Conservation (phyloP, 2,329 filamentous ascomycete genomes). For the Aspergillus viridinutans region DNA sequence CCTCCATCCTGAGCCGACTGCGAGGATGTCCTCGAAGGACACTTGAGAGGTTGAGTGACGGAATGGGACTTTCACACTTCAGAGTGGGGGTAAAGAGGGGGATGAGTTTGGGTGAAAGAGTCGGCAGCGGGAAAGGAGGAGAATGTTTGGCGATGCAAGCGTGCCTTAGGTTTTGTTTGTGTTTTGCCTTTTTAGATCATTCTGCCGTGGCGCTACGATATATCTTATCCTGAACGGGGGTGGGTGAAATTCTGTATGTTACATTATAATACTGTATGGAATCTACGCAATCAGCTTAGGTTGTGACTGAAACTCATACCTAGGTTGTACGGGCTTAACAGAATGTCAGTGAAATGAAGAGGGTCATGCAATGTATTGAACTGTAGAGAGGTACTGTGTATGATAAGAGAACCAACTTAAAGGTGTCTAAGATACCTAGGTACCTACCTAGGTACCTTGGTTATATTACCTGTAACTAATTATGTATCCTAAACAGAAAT, state of each 20-base stretch:
- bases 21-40: constrained; percentile 15
- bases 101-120: constrained; percentile 14
- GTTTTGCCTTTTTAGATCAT: constrained; percentile 23
- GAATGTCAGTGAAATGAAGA: background rate
- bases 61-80: background rate
- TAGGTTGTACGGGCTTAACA: background rate
- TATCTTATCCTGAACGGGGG: background rate
- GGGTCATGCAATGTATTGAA: background rate
- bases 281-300: background rate
- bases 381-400: background rate
- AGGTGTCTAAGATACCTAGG: too few species aligned
- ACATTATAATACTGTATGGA: background rate
- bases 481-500: background rate
- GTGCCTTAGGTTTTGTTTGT: constrained; percentile 22
- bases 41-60: constrained; percentile 3
- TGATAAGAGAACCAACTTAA: background rate
- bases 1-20: constrained; percentile 55
- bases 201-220: background rate
- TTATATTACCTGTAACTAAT: background rate
- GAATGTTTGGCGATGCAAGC: constrained; percentile 4
- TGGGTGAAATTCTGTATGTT: background rate
- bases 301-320: too few species aligned
- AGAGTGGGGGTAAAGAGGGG: constrained; percentile 1
- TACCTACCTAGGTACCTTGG: too few species aligned
- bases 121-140: constrained; percentile 6